A percentile compares a stretch with the other conserved stretches of the same genome.
Evolutionary conservation across 2,329 filamentous ascomycete species (phyloP).

Genomic region (Thelonectria discophora): DNA sequence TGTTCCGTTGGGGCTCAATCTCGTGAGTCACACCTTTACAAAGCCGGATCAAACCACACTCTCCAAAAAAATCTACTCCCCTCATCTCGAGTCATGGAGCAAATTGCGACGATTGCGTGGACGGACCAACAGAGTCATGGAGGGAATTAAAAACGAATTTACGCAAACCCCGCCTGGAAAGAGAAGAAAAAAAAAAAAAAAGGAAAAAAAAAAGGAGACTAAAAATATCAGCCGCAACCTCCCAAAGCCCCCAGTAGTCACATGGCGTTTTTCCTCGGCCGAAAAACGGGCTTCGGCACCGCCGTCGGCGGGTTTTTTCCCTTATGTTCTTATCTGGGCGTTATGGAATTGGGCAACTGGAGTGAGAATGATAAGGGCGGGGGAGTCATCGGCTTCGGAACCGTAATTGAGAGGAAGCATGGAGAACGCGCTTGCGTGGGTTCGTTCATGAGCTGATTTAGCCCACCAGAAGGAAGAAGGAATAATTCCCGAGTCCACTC

Average conservation of each 20-base stretch:
- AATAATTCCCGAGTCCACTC: too few species aligned
- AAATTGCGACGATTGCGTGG: neutral
- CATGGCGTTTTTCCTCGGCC: conserved; percentile 22
- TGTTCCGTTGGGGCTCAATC: neutral
- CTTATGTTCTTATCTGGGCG: neutral
- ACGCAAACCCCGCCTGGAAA: too few species aligned
- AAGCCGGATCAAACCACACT: too few species aligned
- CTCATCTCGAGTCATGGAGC: conserved; percentile 8
- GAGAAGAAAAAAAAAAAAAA: too few species aligned
- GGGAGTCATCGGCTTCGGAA: neutral
- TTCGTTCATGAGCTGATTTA: too few species aligned
- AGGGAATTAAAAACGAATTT: neutral
- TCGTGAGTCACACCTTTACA: neutral
- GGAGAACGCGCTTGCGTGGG: neutral
- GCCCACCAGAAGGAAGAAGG: too few species aligned
- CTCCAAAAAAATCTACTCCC: too few species aligned
- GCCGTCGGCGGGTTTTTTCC: conserved; percentile 6
- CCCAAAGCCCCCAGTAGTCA: neutral
- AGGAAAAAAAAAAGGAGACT: neutral
- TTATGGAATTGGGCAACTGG: conserved; percentile 5
- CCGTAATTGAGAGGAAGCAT: neutral
- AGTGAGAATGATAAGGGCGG: conserved; percentile 12
- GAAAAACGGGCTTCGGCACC: conserved; percentile 34
- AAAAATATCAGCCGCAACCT: conserved; percentile 9
- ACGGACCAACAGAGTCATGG: neutral